Conservation (phyloP, 1,139 yeast genomes). For the Williopsis jadinii region DNA sequence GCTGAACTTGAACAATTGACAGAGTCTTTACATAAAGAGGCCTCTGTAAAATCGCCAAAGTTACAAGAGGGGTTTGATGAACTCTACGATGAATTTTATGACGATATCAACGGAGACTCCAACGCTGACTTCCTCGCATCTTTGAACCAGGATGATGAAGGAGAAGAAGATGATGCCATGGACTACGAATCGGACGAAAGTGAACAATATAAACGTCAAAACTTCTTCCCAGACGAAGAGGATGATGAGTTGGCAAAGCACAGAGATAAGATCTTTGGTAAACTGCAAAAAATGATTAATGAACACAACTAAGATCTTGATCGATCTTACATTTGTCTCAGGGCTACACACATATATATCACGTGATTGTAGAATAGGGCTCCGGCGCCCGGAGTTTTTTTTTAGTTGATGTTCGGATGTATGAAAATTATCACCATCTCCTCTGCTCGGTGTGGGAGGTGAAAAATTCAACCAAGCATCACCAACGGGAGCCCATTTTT, state of each 20-base stretch:
- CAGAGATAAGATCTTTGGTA: conserved; percentile 55
- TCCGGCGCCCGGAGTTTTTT: neutral
- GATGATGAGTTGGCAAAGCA: conserved; percentile 58
- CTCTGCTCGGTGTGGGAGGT: conserved; percentile 1
- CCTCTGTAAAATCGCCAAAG: conserved; percentile 12
- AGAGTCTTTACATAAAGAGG: conserved; percentile 17
- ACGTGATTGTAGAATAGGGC: conserved; percentile 6
- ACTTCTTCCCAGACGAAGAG: conserved; percentile 45
- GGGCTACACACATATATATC: neutral
- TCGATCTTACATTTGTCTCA: neutral
- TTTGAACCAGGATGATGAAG: conserved; percentile 21
- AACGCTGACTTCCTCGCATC: neutral
- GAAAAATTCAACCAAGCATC: conserved; percentile 9
- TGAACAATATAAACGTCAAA: conserved; percentile 34
- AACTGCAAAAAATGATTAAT: conserved; percentile 43
- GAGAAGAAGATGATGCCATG: conserved; percentile 19
- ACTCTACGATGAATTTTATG: conserved; percentile 27
- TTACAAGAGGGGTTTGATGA: conserved; percentile 20
- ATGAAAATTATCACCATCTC: neutral
- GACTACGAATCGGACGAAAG: conserved; percentile 21
- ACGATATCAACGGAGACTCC: conserved; percentile 1
- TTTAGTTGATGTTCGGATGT: conserved; percentile 6
- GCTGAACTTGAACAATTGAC: conserved; percentile 11
- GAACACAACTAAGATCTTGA: conserved; percentile 7
- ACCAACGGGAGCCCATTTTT: neutral